Evolutionary conservation across 495 filamentous ascomycete species (phyloP).

Genomic region (Podospora sp.): DNA sequence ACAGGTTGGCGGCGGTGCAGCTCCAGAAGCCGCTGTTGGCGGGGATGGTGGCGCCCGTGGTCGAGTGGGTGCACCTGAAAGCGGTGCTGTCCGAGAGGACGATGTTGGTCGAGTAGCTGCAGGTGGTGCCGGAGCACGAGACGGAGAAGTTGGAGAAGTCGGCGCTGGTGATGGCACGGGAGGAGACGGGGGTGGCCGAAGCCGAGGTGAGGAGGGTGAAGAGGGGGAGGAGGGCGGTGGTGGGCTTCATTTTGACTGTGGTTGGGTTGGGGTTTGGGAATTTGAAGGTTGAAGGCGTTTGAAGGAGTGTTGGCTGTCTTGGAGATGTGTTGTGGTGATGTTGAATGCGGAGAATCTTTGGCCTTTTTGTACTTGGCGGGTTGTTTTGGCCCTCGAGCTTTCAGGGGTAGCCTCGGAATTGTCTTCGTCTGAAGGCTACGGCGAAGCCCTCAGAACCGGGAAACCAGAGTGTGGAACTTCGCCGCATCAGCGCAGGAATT

Average conservation of each 20-base stretch:
- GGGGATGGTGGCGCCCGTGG: constrained; percentile 10
- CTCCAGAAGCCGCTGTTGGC: constrained; percentile 5
- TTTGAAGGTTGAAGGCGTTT: too few species aligned
- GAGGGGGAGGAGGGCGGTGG: neutral
- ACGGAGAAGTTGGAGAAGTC: neutral
- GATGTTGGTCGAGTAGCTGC: neutral
- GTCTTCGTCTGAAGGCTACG: too few species aligned
- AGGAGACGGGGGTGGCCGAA: neutral
- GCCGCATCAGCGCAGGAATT: too few species aligned
- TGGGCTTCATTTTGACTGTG: constrained; percentile 4
- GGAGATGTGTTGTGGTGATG: too few species aligned
- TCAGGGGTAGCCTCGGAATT: too few species aligned
- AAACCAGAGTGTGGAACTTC: too few species aligned
- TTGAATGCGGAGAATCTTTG: too few species aligned
- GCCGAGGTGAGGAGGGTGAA: neutral
- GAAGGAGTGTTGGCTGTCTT: too few species aligned
- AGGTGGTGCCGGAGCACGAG: neutral
- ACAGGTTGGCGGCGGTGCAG: neutral
- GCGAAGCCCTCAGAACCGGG: too few species aligned
- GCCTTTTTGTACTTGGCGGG: too few species aligned
- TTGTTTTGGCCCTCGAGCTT: too few species aligned
- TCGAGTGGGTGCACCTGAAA: neutral
- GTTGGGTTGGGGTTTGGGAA: too few species aligned
- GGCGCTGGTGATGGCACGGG: constrained; percentile 11
- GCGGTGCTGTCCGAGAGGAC: constrained; percentile 2